A percentile compares a stretch with the other conserved stretches of the same genome.
These are phyloP conservation scores for Pichia deserticola DNA, from an alignment of 805 yeast genomes.

Conservation along the genomic window DNA sequence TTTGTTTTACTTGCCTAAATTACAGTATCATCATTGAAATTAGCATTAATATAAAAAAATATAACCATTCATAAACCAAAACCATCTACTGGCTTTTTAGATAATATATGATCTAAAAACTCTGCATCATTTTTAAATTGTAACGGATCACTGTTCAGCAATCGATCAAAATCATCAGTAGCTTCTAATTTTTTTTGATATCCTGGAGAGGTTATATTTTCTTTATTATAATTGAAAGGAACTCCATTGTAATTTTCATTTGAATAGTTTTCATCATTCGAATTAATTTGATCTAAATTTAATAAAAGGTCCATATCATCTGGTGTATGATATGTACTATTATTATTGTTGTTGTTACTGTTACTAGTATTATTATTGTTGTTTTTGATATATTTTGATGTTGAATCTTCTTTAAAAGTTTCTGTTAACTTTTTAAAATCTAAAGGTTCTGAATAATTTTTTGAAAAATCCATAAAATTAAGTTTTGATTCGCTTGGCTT, in stretches of 20 bases:
- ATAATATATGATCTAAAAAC: constrained; percentile 13
- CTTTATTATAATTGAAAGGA: background rate
- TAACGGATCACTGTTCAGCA: constrained; percentile 1
- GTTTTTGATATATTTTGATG: too few relatives aligned
- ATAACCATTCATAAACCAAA: background rate
- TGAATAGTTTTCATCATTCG: too few relatives aligned
- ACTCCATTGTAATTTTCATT: background rate
- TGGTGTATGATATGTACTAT: too few relatives aligned
- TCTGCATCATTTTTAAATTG: constrained; percentile 8
- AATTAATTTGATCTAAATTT: background rate
- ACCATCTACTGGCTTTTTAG: background rate
- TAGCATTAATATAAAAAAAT: background rate
- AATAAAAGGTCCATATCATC: background rate
- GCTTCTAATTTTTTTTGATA: background rate
- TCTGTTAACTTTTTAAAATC: constrained; percentile 7
- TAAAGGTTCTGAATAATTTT: constrained; percentile 1
- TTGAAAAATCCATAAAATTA: constrained; percentile 7
- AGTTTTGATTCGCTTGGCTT: constrained; percentile 4
- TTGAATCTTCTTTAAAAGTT: background rate
- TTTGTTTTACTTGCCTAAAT: background rate
- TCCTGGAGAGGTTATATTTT: background rate
- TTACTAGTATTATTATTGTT: too few relatives aligned
- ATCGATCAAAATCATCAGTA: background rate
- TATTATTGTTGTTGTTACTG: too few relatives aligned
- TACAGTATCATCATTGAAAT: background rate